Evolutionary conservation across 106 monocot species (phyloP).

Genomic region (Dendrobium catenatum): DNA sequence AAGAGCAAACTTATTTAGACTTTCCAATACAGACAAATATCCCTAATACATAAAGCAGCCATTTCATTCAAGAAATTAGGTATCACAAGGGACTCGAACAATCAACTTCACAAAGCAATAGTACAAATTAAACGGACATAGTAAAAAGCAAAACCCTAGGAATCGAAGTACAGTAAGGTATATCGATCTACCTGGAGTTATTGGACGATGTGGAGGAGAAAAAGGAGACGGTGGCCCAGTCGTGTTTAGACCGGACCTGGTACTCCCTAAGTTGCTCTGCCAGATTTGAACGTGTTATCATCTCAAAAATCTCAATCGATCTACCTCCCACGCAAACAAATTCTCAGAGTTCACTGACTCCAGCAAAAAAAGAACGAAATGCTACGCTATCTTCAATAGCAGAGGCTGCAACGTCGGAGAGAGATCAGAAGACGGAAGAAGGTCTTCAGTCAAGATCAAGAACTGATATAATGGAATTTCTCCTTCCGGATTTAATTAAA

Average conservation of each 20-base stretch:
- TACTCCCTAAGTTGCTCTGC: slow-evolving; percentile 66
- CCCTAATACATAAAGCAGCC: too few species aligned
- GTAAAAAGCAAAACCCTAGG: background rate
- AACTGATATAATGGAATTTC: background rate
- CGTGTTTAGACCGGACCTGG: slow-evolving; percentile 54
- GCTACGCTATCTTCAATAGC: background rate
- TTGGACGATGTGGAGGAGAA: slow-evolving; percentile 39
- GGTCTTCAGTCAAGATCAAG: background rate
- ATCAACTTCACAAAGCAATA: too few species aligned
- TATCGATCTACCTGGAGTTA: slow-evolving; percentile 6
- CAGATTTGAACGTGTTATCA: slow-evolving; percentile 54
- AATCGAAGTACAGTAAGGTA: background rate
- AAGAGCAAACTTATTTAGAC: background rate
- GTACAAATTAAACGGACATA: background rate
- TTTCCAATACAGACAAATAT: too few species aligned
- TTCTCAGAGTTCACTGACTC: background rate
- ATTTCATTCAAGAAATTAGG: too few species aligned
- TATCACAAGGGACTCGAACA: too few species aligned
- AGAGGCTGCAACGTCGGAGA: background rate
- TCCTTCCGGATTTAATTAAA: background rate
- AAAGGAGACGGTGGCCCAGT: slow-evolving; percentile 50
- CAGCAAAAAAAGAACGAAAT: background rate
- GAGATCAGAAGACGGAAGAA: background rate
- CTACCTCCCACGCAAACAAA: slow-evolving; percentile 1
- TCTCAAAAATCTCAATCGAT: slow-evolving; percentile 14